phyloP scores from a whole-genome alignment of 768 basidiomycete genomes.

The Xanthoconium stramineum region DNA sequence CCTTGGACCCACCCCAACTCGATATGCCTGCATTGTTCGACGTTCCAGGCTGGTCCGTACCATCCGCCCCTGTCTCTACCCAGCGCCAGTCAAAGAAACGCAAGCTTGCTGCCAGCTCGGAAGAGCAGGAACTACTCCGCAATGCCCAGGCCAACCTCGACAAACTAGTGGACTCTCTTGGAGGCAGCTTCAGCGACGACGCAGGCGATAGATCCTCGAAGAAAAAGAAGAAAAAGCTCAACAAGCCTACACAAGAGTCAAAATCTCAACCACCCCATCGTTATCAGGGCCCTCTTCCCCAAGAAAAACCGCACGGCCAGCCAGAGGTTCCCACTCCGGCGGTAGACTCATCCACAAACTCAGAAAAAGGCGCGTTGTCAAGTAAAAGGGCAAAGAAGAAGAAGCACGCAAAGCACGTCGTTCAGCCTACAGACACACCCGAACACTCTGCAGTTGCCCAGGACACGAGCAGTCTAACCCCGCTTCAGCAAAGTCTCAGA shows the following conservation, averaged over 20 bases:
- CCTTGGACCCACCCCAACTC: background rate
- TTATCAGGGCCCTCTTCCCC: conserved; percentile 4
- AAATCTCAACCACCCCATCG: conserved; percentile 2
- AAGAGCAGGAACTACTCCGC: conserved; percentile 36
- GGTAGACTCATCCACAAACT: conserved; percentile 8
- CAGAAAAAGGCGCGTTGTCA: background rate
- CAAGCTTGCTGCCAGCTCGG: conserved; percentile 47
- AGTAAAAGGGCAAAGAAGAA: conserved; percentile 20
- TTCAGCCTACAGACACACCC: conserved; percentile 20
- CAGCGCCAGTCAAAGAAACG: conserved; percentile 38
- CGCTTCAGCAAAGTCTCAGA: conserved; percentile 75
- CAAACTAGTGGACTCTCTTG: conserved; percentile 53
- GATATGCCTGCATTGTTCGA: conserved; percentile 47
- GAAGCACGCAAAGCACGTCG: conserved; percentile 18
- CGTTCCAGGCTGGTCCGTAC: conserved; percentile 67
- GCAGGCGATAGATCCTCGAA: conserved; percentile 19
- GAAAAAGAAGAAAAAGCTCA: conserved; percentile 16
- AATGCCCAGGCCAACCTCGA: conserved; percentile 54
- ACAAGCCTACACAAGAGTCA: background rate
- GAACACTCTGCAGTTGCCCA: conserved; percentile 13
- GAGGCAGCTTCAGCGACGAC: conserved; percentile 22
- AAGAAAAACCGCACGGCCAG: background rate
- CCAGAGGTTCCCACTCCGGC: conserved; percentile 6
- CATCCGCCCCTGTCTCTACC: conserved; percentile 39
- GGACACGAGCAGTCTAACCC: conserved; percentile 46